These are phyloP conservation scores for Boletus coccyginus DNA, from an alignment of 768 basidiomycete species.

Conservation along the genomic window DNA sequence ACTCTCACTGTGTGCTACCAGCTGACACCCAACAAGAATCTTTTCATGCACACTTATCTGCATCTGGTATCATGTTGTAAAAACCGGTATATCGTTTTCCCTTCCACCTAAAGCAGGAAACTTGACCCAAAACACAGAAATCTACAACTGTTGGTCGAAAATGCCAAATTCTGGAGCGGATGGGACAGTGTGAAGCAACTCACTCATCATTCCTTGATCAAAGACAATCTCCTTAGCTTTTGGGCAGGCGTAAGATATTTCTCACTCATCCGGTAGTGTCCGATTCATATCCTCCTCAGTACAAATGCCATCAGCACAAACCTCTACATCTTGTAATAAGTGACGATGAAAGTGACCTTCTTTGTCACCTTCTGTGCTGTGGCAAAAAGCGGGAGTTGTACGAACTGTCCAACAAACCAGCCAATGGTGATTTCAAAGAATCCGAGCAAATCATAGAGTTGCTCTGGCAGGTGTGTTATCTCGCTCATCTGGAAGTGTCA, in stretches of 20 bases:
- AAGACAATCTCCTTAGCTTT: conserved; percentile 6
- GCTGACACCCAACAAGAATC: conserved; percentile 17
- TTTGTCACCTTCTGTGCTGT: conserved; percentile 20
- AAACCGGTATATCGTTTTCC: neutral
- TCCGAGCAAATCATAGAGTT: conserved; percentile 23
- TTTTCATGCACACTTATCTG: conserved; percentile 24
- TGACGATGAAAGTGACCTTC: conserved; percentile 17
- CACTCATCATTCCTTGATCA: conserved; percentile 14
- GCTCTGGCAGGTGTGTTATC: conserved; percentile 18
- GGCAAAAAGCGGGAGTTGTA: conserved; percentile 15
- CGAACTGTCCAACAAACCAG: neutral
- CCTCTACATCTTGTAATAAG: neutral
- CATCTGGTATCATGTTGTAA: conserved; percentile 21
- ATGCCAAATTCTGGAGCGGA: conserved; percentile 7
- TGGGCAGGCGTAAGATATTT: conserved; percentile 8
- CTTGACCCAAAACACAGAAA: conserved; percentile 1
- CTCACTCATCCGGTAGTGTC: neutral
- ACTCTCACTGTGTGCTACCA: neutral
- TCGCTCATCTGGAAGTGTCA: neutral
- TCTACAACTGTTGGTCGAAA: conserved; percentile 5
- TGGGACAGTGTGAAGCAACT: conserved; percentile 22
- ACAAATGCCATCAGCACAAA: conserved; percentile 12
- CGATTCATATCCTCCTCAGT: conserved; percentile 6
- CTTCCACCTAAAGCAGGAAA: neutral
- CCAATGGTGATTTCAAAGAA: neutral